Base-by-base conservation (phyloP, 202 grass and related monocot genomes). In the Schoenoplectus triqueter region DNA sequence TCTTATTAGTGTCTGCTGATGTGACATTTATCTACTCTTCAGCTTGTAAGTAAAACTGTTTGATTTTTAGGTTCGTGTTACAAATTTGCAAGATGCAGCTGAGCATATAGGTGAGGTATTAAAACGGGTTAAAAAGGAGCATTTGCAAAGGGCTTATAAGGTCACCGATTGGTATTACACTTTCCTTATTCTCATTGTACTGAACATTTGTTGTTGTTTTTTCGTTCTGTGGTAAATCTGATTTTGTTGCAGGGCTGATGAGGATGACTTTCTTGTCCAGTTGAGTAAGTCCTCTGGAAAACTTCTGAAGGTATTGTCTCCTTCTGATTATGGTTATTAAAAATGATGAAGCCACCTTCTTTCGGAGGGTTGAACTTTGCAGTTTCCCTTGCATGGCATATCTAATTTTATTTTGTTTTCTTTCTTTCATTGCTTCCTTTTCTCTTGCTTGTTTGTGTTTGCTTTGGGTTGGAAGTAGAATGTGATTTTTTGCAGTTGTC, bases 61-160 rank as follows among this genome's bases (percentile, higher is more conserved):
- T 78, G 44, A 13, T 51, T 85, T 76, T 85, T 64, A 98, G 95
- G 95, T 95, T 10, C 93, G 95, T 57, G 93, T 98, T 66, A 98
- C 95, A 59, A 98, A 95, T 89, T 95, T 98, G 88, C 88, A 6
- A 85, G 93, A 98, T 91, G 93, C 95, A 73, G 84, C 95, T 78
- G 93, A 98, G 78, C 95, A 98, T 81, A 98, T 98, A 80, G 95
- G 95, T 41, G 95, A 98, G 82, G 95, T 98, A 88, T 71, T 98
- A 60, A 93, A 88, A 66, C 92, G 93, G 14, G 95, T 98, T 86
- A 98, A 98, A 77, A 95, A 89, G 75, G 87, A 94, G 79, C 93
- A 98, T 90, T 87, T 98, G 44, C 88, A 95, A 88, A 94, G 95
- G 31, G 31, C 31, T 31, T 31, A 31, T 31, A 31, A 31, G 31